These are phyloP conservation scores for Suillus fuscotomentosus DNA, from an alignment of 768 basidiomycete genomes.

Conservation along the genomic window DNA sequence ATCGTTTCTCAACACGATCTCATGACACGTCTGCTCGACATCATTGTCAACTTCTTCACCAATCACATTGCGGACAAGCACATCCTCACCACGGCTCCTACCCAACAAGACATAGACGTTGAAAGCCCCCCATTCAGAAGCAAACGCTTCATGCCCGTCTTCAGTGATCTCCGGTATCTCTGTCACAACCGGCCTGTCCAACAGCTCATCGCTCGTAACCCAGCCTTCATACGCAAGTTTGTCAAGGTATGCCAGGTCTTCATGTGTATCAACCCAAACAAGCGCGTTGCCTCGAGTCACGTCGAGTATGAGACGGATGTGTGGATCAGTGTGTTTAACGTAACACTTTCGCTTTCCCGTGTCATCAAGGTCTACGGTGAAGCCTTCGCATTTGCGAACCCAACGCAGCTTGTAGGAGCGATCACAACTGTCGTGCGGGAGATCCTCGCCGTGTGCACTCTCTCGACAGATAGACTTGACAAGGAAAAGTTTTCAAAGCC, in stretches of 20 bases:
- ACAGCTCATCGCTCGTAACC: constrained; percentile 67
- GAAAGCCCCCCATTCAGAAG: constrained; percentile 89
- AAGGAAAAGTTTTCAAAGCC: constrained; percentile 60
- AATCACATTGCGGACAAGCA: constrained; percentile 79
- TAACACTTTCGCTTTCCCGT: constrained; percentile 85
- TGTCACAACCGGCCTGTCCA: constrained; percentile 82
- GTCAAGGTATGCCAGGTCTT: constrained; percentile 83
- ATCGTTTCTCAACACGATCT: constrained; percentile 74
- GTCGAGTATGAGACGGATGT: constrained; percentile 97
- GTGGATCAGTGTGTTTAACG: constrained; percentile 96
- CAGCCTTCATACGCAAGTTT: constrained; percentile 68
- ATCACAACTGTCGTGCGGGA: constrained; percentile 69
- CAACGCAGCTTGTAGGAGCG: constrained; percentile 60
- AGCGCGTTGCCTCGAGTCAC: constrained; percentile 76
- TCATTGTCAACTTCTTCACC: constrained; percentile 91
- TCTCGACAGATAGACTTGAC: constrained; percentile 69
- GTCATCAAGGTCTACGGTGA: constrained; percentile 90
- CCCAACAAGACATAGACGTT: constrained; percentile 56
- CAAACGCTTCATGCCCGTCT: constrained; percentile 94
- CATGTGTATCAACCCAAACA: constrained; percentile 91
- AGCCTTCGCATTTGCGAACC: constrained; percentile 61
- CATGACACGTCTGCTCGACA: constrained; percentile 71
- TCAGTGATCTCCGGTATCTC: constrained; percentile 85
- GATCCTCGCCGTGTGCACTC: constrained; percentile 69
- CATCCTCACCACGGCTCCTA: constrained; percentile 40